These are phyloP conservation scores for Botrytis byssoidea DNA, from an alignment of 2,329 filamentous ascomycete genomes.

Conservation along the genomic window DNA sequence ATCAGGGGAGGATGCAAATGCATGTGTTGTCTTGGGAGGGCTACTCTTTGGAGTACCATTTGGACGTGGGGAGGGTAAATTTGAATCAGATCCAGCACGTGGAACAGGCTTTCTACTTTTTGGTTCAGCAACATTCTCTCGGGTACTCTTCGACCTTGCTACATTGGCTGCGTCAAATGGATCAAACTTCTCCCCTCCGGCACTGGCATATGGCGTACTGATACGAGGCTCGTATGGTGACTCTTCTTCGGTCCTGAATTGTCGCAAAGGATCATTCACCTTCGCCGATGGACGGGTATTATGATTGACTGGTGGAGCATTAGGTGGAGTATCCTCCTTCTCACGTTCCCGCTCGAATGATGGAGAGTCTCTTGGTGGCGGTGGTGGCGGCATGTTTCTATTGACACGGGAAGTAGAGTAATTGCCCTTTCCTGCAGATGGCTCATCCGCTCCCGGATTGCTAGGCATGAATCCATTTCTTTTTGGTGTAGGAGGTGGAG, in stretches of 20 bases:
- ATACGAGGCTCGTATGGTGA: constrained; percentile 49
- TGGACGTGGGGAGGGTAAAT: constrained; percentile 29
- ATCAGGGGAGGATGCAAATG: constrained; percentile 18
- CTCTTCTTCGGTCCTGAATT: constrained; percentile 42
- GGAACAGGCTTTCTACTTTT: constrained; percentile 25
- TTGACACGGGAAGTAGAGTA: constrained; percentile 37
- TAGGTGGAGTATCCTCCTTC: constrained; percentile 8
- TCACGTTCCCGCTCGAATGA: constrained; percentile 10
- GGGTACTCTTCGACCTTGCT: constrained; percentile 38
- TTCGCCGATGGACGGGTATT: constrained; percentile 23
- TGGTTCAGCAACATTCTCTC: constrained; percentile 22
- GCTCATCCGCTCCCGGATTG: constrained; percentile 38
- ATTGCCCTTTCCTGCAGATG: constrained; percentile 35
- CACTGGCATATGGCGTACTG: constrained; percentile 56
- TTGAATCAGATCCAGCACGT: constrained; percentile 35
- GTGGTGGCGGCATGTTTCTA: constrained; percentile 29
- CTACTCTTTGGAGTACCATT: constrained; percentile 24
- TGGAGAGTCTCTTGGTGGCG: constrained; percentile 29
- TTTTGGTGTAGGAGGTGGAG: constrained; percentile 22
- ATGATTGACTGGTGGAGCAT: constrained; percentile 12
- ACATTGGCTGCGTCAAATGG: constrained; percentile 48
- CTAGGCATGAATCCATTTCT: constrained; percentile 39
- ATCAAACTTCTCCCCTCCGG: constrained; percentile 58
- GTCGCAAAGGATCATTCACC: constrained; percentile 46
- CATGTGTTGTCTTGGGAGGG: constrained; percentile 8